These are phyloP conservation scores for Bacidia gigantensis DNA, from an alignment of 495 filamentous ascomycete species.

Conservation along the genomic window DNA sequence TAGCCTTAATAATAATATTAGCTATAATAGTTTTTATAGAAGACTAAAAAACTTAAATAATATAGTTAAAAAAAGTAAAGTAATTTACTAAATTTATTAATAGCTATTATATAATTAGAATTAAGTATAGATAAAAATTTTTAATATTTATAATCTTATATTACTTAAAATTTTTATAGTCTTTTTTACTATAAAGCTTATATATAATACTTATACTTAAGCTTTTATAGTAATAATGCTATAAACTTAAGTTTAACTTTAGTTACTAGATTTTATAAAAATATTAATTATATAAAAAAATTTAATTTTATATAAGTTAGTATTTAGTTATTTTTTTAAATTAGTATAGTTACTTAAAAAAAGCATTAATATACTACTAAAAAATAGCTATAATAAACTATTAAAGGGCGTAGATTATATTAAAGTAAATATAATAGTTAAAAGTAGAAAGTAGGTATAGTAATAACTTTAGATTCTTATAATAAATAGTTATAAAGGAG, in stretches of 20 bases:
- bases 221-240: background rate
- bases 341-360: background rate
- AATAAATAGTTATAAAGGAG: background rate
- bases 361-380: background rate
- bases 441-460: background rate
- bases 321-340: too few species aligned
- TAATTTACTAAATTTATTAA: background rate
- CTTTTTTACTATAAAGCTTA: background rate
- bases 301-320: too few species aligned
- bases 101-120: slow-evolving; percentile 1
- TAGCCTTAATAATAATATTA: too few species aligned
- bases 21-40: too few species aligned
- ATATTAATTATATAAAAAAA: background rate
- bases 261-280: background rate
- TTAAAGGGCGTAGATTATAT: background rate
- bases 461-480: background rate
- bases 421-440: slow-evolving; percentile 1
- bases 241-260: too few species aligned
- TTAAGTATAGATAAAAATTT: slow-evolving; percentile 1
- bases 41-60: too few species aligned
- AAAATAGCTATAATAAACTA: background rate
- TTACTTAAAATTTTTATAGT: background rate
- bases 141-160: background rate
- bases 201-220: background rate
- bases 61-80: too few species aligned